These are phyloP conservation scores for Selaginella tamariscina DNA, from an alignment of 75 land plant species.

Conservation along the genomic window DNA sequence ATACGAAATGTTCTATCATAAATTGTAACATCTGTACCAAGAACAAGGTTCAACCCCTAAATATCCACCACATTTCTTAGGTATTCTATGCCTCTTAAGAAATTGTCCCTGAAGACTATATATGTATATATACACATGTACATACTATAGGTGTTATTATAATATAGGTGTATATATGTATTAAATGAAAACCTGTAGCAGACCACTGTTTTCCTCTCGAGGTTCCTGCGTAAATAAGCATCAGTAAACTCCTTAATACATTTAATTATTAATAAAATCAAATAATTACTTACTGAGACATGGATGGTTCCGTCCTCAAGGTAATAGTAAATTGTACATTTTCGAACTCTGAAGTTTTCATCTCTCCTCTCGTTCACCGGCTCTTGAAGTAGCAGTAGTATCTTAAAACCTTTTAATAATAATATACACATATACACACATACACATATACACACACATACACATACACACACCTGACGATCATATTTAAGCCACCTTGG, in stretches of 20 bases:
- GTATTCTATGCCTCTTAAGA: conserved; percentile 28
- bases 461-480: conserved; percentile 31
- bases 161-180: background rate
- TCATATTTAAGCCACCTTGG: conserved; percentile 33
- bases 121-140: too few species aligned
- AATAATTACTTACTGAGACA: conserved; percentile 17
- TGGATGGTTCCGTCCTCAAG: conserved; percentile 26
- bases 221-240: conserved; percentile 21
- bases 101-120: conserved; percentile 22
- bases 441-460: too few species aligned
- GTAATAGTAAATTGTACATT: conserved; percentile 30
- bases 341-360: conserved; percentile 27
- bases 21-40: conserved; percentile 26
- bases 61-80: conserved; percentile 21
- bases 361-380: conserved; percentile 27
- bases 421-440: too few species aligned
- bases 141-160: too few species aligned
- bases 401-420: conserved; percentile 18
- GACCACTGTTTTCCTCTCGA: conserved; percentile 27
- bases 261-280: background rate
- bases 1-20: conserved; percentile 25
- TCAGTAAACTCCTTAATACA: background rate
- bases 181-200: conserved; percentile 14
- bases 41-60: conserved; percentile 16
- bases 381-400: conserved; percentile 27